These are phyloP conservation scores for Syzygium aromaticum DNA, from an alignment of 345 rosid genomes.

Conservation along the genomic window DNA sequence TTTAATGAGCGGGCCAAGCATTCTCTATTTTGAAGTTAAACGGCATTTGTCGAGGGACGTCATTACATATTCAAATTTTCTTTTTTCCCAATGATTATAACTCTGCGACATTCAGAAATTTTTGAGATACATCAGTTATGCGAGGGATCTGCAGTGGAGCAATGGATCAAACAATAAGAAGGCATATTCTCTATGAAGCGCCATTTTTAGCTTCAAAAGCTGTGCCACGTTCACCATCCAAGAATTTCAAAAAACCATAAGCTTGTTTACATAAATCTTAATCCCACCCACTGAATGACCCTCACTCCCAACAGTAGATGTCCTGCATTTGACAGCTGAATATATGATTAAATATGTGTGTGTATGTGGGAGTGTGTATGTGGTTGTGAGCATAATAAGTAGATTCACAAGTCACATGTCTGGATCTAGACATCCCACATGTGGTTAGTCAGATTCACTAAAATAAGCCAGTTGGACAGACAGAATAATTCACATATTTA, in stretches of 20 bases:
- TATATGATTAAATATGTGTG: background rate
- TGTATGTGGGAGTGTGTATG: background rate
- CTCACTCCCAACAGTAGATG: background rate
- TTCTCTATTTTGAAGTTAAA: background rate
- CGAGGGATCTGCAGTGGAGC: background rate
- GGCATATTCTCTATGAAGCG: background rate
- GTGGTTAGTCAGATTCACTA: background rate
- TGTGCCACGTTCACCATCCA: background rate
- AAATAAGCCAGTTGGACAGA: background rate
- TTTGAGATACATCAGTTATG: background rate
- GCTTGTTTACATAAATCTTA: background rate
- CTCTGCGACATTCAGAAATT: background rate
- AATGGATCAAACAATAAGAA: background rate
- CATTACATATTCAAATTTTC: background rate
- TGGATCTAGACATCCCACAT: background rate
- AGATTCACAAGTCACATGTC: background rate
- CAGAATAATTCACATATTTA: background rate
- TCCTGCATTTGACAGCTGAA: background rate
- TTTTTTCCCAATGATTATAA: background rate
- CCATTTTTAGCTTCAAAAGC: background rate
- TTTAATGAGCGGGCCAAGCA: background rate
- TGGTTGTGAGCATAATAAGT: background rate
- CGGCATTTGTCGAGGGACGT: background rate
- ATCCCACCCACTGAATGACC: background rate
- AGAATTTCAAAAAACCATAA: background rate